phyloP scores from a whole-genome alignment of 306 rosid genomes.

The Lathyrus sativus region DNA sequence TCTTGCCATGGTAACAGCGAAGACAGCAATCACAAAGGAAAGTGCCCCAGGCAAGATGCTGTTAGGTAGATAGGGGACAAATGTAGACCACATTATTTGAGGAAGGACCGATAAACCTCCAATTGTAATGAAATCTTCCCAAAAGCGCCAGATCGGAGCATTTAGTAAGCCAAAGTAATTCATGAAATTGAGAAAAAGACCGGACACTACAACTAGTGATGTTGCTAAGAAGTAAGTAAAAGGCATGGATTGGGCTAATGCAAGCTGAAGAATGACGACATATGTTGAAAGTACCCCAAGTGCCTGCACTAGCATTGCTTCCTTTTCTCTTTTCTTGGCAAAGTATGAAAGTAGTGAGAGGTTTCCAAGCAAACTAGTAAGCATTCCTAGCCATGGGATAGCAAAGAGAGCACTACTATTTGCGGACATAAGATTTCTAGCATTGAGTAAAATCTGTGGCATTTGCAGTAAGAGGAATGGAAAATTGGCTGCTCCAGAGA shows the following conservation, averaged over 20 bases:
- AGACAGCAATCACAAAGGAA: conserved; percentile 62
- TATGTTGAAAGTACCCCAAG: conserved; percentile 66
- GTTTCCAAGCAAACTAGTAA: no score
- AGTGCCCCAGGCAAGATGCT: conserved; percentile 75
- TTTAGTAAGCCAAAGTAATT: conserved; percentile 68
- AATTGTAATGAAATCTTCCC: conserved; percentile 90
- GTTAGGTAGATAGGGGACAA: conserved; percentile 84
- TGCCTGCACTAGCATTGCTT: conserved; percentile 80
- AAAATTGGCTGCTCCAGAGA: conserved; percentile 79
- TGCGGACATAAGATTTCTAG: no score
- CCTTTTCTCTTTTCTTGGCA: conserved; percentile 87
- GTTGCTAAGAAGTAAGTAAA: conserved; percentile 65
- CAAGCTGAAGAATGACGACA: conserved; percentile 69
- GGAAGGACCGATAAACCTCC: conserved; percentile 88
- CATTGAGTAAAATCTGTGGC: no score
- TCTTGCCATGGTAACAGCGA: conserved; percentile 58
- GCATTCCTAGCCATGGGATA: no score
- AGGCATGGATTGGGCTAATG: conserved; percentile 87
- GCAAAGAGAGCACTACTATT: no score
- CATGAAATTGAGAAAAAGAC: conserved; percentile 75
- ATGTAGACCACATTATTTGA: conserved; percentile 99
- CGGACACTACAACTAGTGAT: conserved; percentile 61
- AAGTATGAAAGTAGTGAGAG: conserved; percentile 91
- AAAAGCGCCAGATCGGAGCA: conserved; percentile 63
- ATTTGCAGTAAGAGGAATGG: conserved; percentile 85